Evolutionary conservation across 2,329 filamentous ascomycete genomes (phyloP).

Genomic region (Stachybotrys chlorohalonatus): DNA sequence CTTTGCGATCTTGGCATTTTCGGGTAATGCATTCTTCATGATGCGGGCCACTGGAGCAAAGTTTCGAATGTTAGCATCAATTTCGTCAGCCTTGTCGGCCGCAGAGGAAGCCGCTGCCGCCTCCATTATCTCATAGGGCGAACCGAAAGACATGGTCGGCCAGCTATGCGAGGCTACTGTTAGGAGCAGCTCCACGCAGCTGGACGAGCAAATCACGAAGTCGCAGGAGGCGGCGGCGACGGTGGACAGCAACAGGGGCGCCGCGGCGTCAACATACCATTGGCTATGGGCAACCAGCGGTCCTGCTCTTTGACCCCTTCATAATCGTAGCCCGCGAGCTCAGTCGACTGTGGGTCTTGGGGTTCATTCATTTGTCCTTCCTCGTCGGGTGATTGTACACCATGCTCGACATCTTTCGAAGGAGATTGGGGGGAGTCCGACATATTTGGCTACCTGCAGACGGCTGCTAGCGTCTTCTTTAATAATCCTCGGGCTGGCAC

Average conservation of each 20-base stretch:
- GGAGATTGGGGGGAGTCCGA: slow-evolving; percentile 79
- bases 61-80: slow-evolving; percentile 90
- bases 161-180: slow-evolving; percentile 22
- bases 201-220: slow-evolving; percentile 33
- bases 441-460: slow-evolving; percentile 76
- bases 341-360: slow-evolving; percentile 68
- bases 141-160: slow-evolving; percentile 52
- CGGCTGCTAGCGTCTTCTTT: slow-evolving; percentile 54
- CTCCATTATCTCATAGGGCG: slow-evolving; percentile 41
- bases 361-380: slow-evolving; percentile 88
- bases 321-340: slow-evolving; percentile 72
- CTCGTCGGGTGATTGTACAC: slow-evolving; percentile 87
- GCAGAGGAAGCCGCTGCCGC: slow-evolving; percentile 27
- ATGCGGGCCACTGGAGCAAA: slow-evolving; percentile 95
- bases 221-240: slow-evolving; percentile 4
- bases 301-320: slow-evolving; percentile 97
- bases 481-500: slow-evolving; percentile 49
- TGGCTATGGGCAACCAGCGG: slow-evolving; percentile 98
- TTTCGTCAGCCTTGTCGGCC: slow-evolving; percentile 41
- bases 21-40: slow-evolving; percentile 95
- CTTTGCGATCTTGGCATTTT: slow-evolving; percentile 98
- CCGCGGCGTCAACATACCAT: slow-evolving; percentile 66
- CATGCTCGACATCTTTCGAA: slow-evolving; percentile 90
- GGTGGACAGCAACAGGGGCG: not conserved
- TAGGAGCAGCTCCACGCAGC: slow-evolving; percentile 15